Base-by-base conservation (phyloP, 352 stramenopile genomes). In the Pythium sukuiense region DNA sequence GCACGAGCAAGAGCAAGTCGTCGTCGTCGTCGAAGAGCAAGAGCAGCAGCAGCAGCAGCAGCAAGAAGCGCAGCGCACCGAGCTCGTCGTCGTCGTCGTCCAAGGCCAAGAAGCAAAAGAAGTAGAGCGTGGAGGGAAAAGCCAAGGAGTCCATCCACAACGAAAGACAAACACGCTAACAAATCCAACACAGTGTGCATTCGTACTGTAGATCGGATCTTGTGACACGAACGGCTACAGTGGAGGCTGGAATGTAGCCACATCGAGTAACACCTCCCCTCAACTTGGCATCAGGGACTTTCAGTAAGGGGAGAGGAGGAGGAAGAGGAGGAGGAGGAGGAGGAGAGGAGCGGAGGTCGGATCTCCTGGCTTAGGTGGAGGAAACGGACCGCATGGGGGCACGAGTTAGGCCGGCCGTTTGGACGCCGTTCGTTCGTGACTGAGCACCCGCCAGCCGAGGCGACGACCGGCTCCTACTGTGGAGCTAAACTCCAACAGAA, bases 81-180 rank as follows among this genome's bases (percentile, higher is more conserved):
- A 69, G 60, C 33, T 70, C 65, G 27, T 70, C 65, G 12, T 67
- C 61, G 13, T 84, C 75, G 27, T 82, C 75, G 6, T 86, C 83
- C 58, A 71, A 76, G 27, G 80, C 78, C n/a, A 92, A 92, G 74
- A 92, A 90, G 68, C 76, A 90, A 61, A 83, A 82, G 60, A 90
- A 89, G 70, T 87, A 78, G 62, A 62, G 9, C 20, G 20, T 24
- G 20, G 20, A 24, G 20, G 20, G 20, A 24, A 24, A 24, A 24
- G 20, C 20, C 20, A 26, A 41, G 8, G 26, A 11, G 45, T 8
- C 39, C 5, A 48, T 54, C n/a, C 24, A 43, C 26, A 43, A 39
- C 18, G 9, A 52, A 52, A 20, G 6, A 52, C 14, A 20, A 7
- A 52, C 18, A 9, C 1, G n/a, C 13, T 29, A 52, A 52, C 39